Percentiles rank a stretch among this genome's conserved stretches.
Evolutionary conservation across 495 filamentous ascomycete genomes (phyloP).

Genomic region (Penicillium subrubescens): DNA sequence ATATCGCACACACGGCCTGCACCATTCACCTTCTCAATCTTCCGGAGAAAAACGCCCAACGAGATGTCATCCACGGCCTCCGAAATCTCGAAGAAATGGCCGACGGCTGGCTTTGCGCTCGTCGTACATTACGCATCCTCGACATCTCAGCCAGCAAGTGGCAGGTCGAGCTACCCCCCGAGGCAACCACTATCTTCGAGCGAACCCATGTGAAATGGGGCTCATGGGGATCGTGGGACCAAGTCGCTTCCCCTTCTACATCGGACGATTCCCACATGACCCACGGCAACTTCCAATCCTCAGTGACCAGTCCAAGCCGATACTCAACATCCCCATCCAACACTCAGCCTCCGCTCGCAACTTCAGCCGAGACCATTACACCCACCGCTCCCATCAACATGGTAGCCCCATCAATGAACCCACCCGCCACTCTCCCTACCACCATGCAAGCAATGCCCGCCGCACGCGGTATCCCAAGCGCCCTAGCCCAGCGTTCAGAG

Average conservation of each 20-base stretch:
- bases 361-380: slow-evolving; percentile 18
- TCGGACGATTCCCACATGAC: slow-evolving; percentile 34
- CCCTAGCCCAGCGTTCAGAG: slow-evolving; percentile 22
- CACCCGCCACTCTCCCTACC: slow-evolving; percentile 12
- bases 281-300: slow-evolving; percentile 14
- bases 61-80: slow-evolving; percentile 89
- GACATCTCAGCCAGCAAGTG: slow-evolving; percentile 84
- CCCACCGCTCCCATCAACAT: slow-evolving; percentile 13
- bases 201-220: slow-evolving; percentile 63
- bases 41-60: slow-evolving; percentile 81
- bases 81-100: slow-evolving; percentile 94
- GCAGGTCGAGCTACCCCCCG: slow-evolving; percentile 83
- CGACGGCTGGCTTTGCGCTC: slow-evolving; percentile 89
- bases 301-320: slow-evolving; percentile 20
- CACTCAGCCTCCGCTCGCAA: slow-evolving; percentile 9
- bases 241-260: slow-evolving; percentile 38
- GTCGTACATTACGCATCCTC: slow-evolving; percentile 81
- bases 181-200: slow-evolving; percentile 72
- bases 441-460: slow-evolving; percentile 28
- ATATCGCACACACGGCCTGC: slow-evolving; percentile 90
- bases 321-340: slow-evolving; percentile 25
- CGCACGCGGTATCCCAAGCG: slow-evolving; percentile 21
- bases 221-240: slow-evolving; percentile 49
- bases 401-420: slow-evolving; percentile 9
- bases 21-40: slow-evolving; percentile 94